phyloP scores from a whole-genome alignment of 257 asterid genomes.

The Verbena officinalis region DNA sequence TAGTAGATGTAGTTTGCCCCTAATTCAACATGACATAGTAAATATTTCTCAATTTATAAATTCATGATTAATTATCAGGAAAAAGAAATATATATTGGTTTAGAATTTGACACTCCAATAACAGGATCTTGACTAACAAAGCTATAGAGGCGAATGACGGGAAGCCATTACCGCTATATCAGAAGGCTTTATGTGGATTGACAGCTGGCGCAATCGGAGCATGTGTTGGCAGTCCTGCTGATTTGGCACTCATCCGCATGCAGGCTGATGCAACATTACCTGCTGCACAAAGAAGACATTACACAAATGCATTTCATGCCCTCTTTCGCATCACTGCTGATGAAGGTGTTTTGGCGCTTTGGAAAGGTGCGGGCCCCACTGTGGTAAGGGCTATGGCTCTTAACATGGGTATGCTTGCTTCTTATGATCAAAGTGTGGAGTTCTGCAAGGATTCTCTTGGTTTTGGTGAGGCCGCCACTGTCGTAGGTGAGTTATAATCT shows the following conservation, averaged over 20 bases:
- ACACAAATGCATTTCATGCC: constrained; percentile 89
- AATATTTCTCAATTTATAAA: no score
- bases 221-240: constrained; percentile 90
- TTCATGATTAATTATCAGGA: no score
- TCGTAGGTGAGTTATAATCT: constrained; percentile 56
- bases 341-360: constrained; percentile 88
- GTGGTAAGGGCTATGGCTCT: constrained; percentile 99
- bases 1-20: no score
- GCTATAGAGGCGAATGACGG: constrained; percentile 94
- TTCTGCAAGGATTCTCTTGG: constrained; percentile 73
- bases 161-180: constrained; percentile 86
- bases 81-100: no score
- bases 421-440: constrained; percentile 93
- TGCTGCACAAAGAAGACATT: constrained; percentile 75
- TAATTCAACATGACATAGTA: no score
- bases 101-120: no score
- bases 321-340: constrained; percentile 73
- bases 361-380: constrained; percentile 99
- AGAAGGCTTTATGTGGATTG: constrained; percentile 94
- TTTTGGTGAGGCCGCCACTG: constrained; percentile 72
- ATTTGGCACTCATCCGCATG: constrained; percentile 96
- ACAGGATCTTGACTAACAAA: constrained; percentile 81
- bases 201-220: constrained; percentile 99
- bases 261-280: constrained; percentile 99
- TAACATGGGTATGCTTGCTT: constrained; percentile 99